Evolutionary conservation across 1,139 yeast species (phyloP).

Genomic region (Yarrowia galli): DNA sequence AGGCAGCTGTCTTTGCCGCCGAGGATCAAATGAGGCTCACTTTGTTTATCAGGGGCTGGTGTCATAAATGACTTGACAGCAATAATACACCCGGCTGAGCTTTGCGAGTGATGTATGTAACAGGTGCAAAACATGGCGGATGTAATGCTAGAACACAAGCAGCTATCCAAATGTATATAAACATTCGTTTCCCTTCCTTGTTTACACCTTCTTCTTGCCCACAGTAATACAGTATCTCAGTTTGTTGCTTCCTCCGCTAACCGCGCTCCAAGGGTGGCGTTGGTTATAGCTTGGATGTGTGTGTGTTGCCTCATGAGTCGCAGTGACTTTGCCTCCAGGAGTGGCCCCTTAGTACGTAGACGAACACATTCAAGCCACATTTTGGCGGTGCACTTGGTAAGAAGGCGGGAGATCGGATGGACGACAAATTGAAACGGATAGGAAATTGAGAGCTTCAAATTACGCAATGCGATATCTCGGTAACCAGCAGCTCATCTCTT

Average conservation of each 20-base stretch:
- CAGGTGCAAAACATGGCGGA: too few relatives aligned
- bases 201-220: background rate
- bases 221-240: background rate
- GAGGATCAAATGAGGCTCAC: background rate
- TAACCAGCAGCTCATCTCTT: background rate
- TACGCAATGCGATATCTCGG: background rate
- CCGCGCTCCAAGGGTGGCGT: slow-evolving; percentile 13
- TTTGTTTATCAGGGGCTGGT: slow-evolving; percentile 1
- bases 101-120: background rate
- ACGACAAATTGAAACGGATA: too few relatives aligned
- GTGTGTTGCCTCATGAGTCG: background rate
- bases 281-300: background rate
- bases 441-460: too few relatives aligned
- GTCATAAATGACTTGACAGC: background rate
- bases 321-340: background rate
- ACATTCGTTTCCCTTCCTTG: background rate
- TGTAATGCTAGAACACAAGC: background rate
- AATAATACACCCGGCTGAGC: background rate
- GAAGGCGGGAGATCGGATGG: background rate
- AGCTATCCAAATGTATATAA: background rate
- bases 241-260: background rate
- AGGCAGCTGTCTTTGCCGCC: background rate
- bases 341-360: slow-evolving; percentile 22
- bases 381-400: background rate
- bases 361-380: slow-evolving; percentile 12